Conservation (phyloP, 768 basidiomycete genomes). For the Mycena floridula region DNA sequence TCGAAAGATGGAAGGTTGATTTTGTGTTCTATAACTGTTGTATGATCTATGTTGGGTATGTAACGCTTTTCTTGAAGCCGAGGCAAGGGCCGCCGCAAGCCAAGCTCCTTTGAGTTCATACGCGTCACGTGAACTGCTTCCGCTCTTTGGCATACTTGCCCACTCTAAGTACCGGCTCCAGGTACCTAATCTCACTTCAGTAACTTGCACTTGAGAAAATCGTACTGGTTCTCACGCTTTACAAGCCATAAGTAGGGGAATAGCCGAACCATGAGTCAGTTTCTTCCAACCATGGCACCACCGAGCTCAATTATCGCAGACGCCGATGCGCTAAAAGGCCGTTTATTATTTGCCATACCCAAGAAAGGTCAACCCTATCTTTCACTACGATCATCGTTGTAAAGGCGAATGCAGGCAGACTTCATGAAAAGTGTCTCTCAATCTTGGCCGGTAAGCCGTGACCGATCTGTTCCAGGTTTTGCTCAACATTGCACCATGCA, state of each 20-base stretch:
- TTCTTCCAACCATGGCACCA: not conserved
- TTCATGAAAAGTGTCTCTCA: constrained; percentile 87
- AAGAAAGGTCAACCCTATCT: constrained; percentile 72
- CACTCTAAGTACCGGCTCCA: no score
- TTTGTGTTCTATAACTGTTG: not conserved
- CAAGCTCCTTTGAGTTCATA: no score
- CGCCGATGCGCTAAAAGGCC: constrained; percentile 74
- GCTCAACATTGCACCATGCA: constrained; percentile 21
- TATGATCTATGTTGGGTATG: no score
- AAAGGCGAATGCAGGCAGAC: constrained; percentile 50
- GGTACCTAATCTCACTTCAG: no score
- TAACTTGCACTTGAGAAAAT: no score
- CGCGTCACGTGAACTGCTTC: no score
- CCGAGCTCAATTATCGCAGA: constrained; percentile 28
- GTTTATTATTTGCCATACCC: constrained; percentile 90
- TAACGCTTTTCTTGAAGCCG: no score
- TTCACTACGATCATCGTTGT: not conserved
- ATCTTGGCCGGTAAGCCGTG: constrained; percentile 65
- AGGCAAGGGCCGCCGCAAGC: no score
- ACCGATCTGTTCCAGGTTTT: constrained; percentile 1
- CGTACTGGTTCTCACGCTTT: no score
- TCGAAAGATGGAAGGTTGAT: constrained; percentile 48
- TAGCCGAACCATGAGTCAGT: not conserved
- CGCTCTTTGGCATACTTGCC: no score
- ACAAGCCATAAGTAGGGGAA: no score